These are phyloP conservation scores for Colletotrichum theobromicola DNA, from an alignment of 2,329 filamentous ascomycete genomes.

Conservation along the genomic window DNA sequence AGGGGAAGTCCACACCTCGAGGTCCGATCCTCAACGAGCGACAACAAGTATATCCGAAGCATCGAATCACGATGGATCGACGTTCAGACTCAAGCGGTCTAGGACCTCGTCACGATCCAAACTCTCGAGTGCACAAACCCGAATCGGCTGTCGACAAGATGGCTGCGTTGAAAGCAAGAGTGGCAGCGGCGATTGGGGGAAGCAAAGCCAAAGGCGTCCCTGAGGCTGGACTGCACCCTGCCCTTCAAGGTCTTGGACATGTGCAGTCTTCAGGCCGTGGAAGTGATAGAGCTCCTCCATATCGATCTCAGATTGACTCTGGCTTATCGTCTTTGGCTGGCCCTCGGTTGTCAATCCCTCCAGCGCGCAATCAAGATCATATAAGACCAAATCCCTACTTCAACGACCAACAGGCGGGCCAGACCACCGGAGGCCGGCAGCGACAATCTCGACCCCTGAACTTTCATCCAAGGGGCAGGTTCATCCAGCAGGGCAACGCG, in stretches of 20 bases:
- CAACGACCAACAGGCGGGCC: conserved; percentile 69
- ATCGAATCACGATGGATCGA: conserved; percentile 51
- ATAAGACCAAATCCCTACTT: conserved; percentile 76
- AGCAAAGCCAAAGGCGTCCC: conserved; percentile 69
- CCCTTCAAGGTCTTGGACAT: conserved; percentile 64
- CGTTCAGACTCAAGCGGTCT: conserved; percentile 55
- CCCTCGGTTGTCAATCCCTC: conserved; percentile 38
- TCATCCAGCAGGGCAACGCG: conserved; percentile 92
- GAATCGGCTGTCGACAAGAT: conserved; percentile 68
- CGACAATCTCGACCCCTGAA: conserved; percentile 78
- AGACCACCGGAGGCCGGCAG: conserved; percentile 61
- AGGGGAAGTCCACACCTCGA: background rate
- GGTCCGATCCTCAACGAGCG: background rate
- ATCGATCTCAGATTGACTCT: conserved; percentile 14
- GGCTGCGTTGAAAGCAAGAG: conserved; percentile 79
- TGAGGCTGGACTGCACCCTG: conserved; percentile 79
- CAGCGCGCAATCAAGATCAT: conserved; percentile 31
- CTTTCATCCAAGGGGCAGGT: conserved; percentile 97
- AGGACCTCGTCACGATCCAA: conserved; percentile 60
- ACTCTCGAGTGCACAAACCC: conserved; percentile 59
- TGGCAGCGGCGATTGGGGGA: conserved; percentile 74
- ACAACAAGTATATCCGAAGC: background rate
- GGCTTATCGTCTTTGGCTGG: conserved; percentile 18
- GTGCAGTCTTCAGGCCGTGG: conserved; percentile 49
- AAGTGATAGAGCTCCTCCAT: conserved; percentile 27